Evolutionary conservation across 2,329 filamentous ascomycete species (phyloP), one percentile per base, ranked within the genome.

Genomic region (Xylaria sp.): DNA sequence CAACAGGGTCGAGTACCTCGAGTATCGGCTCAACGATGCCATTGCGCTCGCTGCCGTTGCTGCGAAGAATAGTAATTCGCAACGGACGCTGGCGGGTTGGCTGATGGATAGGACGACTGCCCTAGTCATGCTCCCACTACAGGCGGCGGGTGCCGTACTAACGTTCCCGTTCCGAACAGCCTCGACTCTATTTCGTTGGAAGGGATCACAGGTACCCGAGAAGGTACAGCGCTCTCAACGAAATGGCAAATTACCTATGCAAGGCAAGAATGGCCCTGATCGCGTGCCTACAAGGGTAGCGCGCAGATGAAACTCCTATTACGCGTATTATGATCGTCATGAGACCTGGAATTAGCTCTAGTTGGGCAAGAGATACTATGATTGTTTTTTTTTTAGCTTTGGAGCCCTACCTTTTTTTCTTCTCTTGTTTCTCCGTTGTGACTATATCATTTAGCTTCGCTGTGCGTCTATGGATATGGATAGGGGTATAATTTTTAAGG

Each of bases 31-130:
- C 16, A 88, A 90, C 69, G 94, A 97, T 75, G 91, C 93, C 3
- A 86, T 97, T 54, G 88, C 92, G 0, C 83, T 98, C n/a, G 93
- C 93, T 2, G 92, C 92, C 0, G 92, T 91, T 0, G 92, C 92
- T 1, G 90, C 90, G 10, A 86, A 84, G 76, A 82, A 83, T 69
- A 83, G 81, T 68, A 78, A 77, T 21, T 75, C 78, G 4, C 79
- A 79, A 55, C 79, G 79, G 74, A 79, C 79, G 25, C 50, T 84
- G 5, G 64, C 83, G 10, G 71, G 75, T 8, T 82, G 82, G 79
- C 50, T 79, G n/a, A 67, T 80, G 10, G 82, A 83, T 35, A 79
- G 76, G 53, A 68, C 79, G 18, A 73, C 80, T 12, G 74, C 77
- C 10, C 54, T 81, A 0, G 60, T 81, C 8, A 74, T 83, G 23